These are phyloP conservation scores for Pyricularia pennisetigena DNA, from an alignment of 2,329 filamentous ascomycete species.

Conservation along the genomic window DNA sequence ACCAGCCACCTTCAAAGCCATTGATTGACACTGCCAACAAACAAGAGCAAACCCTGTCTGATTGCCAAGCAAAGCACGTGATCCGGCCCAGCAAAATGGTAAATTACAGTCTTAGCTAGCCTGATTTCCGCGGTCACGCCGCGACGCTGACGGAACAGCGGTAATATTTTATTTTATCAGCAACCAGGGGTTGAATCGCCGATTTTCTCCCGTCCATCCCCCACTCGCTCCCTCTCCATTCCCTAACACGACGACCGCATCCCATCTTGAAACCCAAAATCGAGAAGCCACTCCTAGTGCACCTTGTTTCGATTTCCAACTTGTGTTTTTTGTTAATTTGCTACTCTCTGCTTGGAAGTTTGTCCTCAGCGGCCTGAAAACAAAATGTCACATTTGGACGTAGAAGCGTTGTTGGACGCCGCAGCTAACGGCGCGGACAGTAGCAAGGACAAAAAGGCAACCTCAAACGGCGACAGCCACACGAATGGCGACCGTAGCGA, in stretches of 20 bases:
- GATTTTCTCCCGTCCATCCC: not conserved
- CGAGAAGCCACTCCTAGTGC: not conserved
- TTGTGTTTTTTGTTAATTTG: not conserved
- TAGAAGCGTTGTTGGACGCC: constrained; percentile 77
- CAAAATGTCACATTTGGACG: constrained; percentile 61
- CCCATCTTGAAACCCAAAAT: not conserved
- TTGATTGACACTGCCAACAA: no score
- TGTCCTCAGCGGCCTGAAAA: not conserved
- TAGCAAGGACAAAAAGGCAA: constrained; percentile 37
- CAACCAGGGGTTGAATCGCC: not conserved
- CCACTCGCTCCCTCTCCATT: not conserved
- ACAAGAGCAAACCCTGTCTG: no score
- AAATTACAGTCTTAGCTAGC: not conserved
- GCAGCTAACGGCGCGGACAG: constrained; percentile 56
- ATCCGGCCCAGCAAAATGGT: not conserved
- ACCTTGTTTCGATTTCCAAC: not conserved
- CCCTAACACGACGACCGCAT: not conserved
- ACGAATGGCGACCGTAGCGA: constrained; percentile 43
- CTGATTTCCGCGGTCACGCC: not conserved
- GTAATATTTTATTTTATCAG: not conserved
- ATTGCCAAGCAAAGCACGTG: not conserved
- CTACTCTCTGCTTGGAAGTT: not conserved
- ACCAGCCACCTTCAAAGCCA: not conserved
- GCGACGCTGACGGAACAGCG: not conserved
- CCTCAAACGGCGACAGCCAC: constrained; percentile 44